Base-by-base conservation (phyloP, 2,329 filamentous ascomycete species). In the Penicillium hordei region DNA sequence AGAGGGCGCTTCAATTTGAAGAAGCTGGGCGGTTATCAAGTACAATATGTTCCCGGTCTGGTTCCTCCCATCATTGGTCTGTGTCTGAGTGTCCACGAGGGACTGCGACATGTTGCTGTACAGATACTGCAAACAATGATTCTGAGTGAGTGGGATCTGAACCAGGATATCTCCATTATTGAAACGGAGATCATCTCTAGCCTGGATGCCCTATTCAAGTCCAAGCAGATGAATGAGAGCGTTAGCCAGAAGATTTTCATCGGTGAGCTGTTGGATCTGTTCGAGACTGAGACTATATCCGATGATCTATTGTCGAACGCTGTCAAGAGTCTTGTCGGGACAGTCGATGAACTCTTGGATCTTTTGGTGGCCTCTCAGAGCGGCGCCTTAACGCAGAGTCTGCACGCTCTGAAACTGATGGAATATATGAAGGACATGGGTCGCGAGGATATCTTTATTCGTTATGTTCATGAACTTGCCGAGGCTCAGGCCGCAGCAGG, bases 91-190 rank as follows among this genome's bases (percentile, higher is more conserved):
- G 92, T 97, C 4, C 94, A 99, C 65, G 91, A 96, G 72, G 93
- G 93, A 4, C 79, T 99, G 56, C 86, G 94, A 59, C 86, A 86
- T 62, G 94, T 96, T 74, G 94, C 93, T 0, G 92, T 97, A 31
- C 90, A 96, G 72, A 90, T 99, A 21, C 77, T 99, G 60, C 92
- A 96, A 73, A 96, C 92, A 3, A 99, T 99, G 94, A 96, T 99
- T 68, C 88, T 97, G 65, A 96, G 93, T 76, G 94, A 99, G 75
- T 99, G 94, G 94, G 93, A 92, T 17, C 77, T 99, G 62, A 97
- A 92, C 71, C 90, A 96, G 71, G 93, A 97, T 71, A 78, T 99
- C 48, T 89, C 89, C 2, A 87, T 94, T 48, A 90, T 99, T 51
- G 93, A 97, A 75, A 94, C 92, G 2, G 94, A 97, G 75, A 93